Evolutionary conservation across 1,284 basidiomycete genomes (phyloP).

Genomic region (Cryptococcus hybrid): DNA sequence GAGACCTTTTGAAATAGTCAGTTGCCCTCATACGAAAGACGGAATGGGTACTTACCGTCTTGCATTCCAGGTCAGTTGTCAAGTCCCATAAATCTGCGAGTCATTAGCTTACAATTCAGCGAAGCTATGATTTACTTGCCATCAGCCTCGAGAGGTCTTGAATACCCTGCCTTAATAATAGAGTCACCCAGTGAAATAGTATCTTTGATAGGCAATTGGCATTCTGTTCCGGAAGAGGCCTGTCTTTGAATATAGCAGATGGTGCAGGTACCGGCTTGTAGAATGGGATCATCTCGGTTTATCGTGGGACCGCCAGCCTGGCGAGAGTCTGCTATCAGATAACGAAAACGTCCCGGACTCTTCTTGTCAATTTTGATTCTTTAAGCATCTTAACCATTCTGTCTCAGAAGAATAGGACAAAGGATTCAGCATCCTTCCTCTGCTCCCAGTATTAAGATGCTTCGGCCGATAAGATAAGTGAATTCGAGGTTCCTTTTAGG

Average conservation of each 20-base stretch:
- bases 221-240: constrained; percentile 12
- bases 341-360: no score
- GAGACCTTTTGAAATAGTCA: constrained; percentile 7
- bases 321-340: no score
- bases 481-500: no score
- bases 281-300: constrained; percentile 28
- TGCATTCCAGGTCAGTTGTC: constrained; percentile 16
- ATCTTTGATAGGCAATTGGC: constrained; percentile 20
- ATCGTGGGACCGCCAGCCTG: no score
- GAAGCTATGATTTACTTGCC: constrained; percentile 15
- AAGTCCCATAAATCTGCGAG: constrained; percentile 25
- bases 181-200: constrained; percentile 29
- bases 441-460: neutral
- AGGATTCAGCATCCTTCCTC: neutral
- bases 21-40: neutral
- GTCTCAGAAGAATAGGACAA: neutral
- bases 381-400: neutral
- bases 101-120: neutral
- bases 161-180: constrained; percentile 29
- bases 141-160: constrained; percentile 26
- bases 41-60: constrained; percentile 12
- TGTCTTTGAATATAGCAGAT: constrained; percentile 17
- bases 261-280: constrained; percentile 25
- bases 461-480: neutral
- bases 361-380: neutral